phyloP scores from a whole-genome alignment of 306 rosid genomes.

The Quercus berberidifolia region DNA sequence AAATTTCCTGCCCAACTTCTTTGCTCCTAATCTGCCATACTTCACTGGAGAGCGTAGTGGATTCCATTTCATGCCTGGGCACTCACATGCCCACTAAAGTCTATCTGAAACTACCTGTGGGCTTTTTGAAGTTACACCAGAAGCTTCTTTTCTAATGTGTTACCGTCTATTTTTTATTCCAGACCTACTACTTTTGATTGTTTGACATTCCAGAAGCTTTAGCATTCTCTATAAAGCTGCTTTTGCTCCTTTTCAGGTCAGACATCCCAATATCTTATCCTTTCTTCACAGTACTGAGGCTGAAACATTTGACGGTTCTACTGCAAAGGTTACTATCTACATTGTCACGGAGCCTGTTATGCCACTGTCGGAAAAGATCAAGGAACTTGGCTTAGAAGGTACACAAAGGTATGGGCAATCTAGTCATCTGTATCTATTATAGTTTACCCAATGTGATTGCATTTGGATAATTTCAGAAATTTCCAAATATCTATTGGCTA shows the following conservation, averaged over 20 bases:
- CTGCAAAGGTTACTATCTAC: conserved; percentile 78
- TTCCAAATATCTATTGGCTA: not conserved
- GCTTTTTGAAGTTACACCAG: not conserved
- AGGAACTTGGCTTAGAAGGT: conserved; percentile 82
- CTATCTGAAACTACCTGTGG: too few relatives aligned
- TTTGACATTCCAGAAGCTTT: too few relatives aligned
- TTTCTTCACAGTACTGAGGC: conserved; percentile 93
- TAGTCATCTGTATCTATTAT: not conserved
- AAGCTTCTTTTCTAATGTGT: too few relatives aligned
- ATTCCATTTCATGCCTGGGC: too few relatives aligned
- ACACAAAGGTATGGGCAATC: conserved; percentile 63
- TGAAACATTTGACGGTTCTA: conserved; percentile 62
- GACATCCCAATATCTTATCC: conserved; percentile 96
- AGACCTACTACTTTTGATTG: not conserved
- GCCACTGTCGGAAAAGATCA: conserved; percentile 81
- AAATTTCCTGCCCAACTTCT: too few relatives aligned
- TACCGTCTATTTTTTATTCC: not conserved
- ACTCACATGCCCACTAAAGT: too few relatives aligned
- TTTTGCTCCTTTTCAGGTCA: conserved; percentile 62
- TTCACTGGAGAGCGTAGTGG: too few relatives aligned
- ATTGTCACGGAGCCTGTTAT: conserved; percentile 96
- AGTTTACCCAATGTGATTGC: not conserved
- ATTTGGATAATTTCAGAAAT: not conserved
- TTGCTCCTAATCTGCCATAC: too few relatives aligned
- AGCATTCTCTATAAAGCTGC: not conserved